Base-by-base conservation (phyloP, 176 grass and related monocot species). In the Melocanna baccifera region DNA sequence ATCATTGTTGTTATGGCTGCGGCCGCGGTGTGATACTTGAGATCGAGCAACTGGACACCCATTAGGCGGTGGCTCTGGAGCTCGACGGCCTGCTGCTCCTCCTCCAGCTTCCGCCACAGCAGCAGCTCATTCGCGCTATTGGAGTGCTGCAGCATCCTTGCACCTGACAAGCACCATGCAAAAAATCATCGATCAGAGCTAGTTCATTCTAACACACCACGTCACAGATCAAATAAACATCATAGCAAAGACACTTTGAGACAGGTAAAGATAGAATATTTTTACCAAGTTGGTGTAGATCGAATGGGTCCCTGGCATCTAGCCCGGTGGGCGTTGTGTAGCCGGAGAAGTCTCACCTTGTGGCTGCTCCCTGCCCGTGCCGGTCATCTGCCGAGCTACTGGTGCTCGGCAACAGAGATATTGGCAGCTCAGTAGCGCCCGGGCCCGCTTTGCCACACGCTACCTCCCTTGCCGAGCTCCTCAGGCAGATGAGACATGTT, bases 51-150 rank as follows among this genome's bases (percentile, higher is more conserved):
- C 58, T 92, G 89, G 19, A 97, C 75, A 4, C 86, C 80, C 86
- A 92, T 94, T 20, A 97, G 77, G 50, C 94, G 88, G 28, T 88
- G 84, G 62, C 80, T 92, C 48, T 97, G 92, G 45, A 97, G 82
- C 63, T 97, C 94, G 18, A 97, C 89, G 0, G 81, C 90, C 47
- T 97, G 94, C 88, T 97, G 94, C 57, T 97, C 86, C 62, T 97
- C 95, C 68, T 97, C 92, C 37, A 97, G 77, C 43, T 92, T 92
- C 77, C 92, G 90, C 59, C 92, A 79, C 25, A 91, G 68, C 48
- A 97, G 63, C 84, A 93, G 62, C 87, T 94, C 86, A 3, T 85
- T 89, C 10, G 72, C 79, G 78, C 87, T 91, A 62, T 83, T 93
- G 26, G 88, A 90, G 64, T 90, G 87, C 43, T 91, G 89, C 62